These are phyloP conservation scores for Helianthus annuus DNA, from an alignment of 129 eudicot species.

Conservation along the genomic window DNA sequence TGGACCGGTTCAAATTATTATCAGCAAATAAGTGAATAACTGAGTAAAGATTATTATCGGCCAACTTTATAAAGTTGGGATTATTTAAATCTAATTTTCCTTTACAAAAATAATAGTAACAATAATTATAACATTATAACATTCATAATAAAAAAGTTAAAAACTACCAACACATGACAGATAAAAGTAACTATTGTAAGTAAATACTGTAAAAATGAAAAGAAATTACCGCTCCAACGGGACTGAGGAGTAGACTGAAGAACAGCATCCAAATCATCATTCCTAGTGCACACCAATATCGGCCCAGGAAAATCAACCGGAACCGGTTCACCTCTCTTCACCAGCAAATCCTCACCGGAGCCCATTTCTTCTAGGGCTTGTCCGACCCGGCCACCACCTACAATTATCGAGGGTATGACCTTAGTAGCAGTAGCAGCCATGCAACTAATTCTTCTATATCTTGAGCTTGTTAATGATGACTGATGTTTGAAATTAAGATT, in stretches of 20 bases:
- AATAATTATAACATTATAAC: no score
- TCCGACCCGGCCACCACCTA: conserved; percentile 97
- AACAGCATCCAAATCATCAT: conserved; percentile 94
- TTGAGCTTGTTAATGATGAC: conserved; percentile 34
- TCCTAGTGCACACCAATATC: conserved; percentile 89
- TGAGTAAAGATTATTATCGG: no score
- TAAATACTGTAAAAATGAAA: background rate
- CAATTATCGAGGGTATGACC: conserved; percentile 76
- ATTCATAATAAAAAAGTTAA: no score
- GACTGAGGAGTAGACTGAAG: conserved; percentile 82
- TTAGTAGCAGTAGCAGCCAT: conserved; percentile 46
- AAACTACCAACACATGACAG: no score
- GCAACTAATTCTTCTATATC: conserved; percentile 26
- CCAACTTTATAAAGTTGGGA: no score
- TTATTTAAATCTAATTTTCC: no score
- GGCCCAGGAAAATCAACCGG: conserved; percentile 88
- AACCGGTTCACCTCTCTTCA: conserved; percentile 85
- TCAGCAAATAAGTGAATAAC: no score
- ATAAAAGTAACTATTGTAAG: no score
- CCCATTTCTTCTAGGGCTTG: conserved; percentile 83
- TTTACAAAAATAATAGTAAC: no score
- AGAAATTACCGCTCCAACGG: conserved; percentile 83
- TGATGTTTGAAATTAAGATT: conserved; percentile 21
- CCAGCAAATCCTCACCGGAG: conserved; percentile 64
- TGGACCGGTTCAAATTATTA: no score